These are phyloP conservation scores for Botrytis elliptica DNA, from an alignment of 2,329 filamentous ascomycete genomes.

Conservation along the genomic window DNA sequence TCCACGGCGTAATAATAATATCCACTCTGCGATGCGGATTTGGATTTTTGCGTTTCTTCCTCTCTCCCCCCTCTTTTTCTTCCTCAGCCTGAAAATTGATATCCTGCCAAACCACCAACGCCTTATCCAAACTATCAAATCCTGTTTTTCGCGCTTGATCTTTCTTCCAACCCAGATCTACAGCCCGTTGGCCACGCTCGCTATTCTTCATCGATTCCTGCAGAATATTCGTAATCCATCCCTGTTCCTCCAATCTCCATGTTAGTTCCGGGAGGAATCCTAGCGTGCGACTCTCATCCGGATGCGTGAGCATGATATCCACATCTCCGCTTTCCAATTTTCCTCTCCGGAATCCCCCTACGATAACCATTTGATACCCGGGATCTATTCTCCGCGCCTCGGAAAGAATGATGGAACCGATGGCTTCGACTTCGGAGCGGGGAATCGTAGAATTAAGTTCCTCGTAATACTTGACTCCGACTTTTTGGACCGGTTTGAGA, in stretches of 20 bases:
- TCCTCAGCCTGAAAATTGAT: constrained; percentile 45
- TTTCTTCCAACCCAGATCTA: constrained; percentile 31
- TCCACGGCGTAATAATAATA: constrained; percentile 88
- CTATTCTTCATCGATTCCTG: constrained; percentile 68
- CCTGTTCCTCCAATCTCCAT: constrained; percentile 62
- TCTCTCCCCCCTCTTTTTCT: neutral
- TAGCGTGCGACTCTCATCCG: constrained; percentile 64
- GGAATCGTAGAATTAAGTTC: constrained; percentile 75
- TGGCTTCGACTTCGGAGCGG: constrained; percentile 69
- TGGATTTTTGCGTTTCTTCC: constrained; percentile 54
- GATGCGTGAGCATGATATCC: constrained; percentile 81
- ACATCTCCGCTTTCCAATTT: constrained; percentile 73
- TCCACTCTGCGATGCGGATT: constrained; percentile 84
- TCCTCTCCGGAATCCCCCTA: constrained; percentile 67
- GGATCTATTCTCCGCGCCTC: constrained; percentile 64
- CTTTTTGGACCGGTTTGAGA: constrained; percentile 81
- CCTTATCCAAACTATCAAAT: constrained; percentile 90
- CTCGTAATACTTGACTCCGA: constrained; percentile 90
- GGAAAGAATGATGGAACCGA: constrained; percentile 59
- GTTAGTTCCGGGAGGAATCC: constrained; percentile 74
- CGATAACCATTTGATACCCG: constrained; percentile 59
- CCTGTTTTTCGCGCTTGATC: constrained; percentile 38
- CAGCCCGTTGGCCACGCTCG: constrained; percentile 64
- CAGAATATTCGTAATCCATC: constrained; percentile 80
- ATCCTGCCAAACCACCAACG: constrained; percentile 88